Evolutionary conservation across 208 protist genomes (phyloP), one percentile per base, ranked within the genome.

Genomic region (Acanthamoeba triangularis): DNA sequence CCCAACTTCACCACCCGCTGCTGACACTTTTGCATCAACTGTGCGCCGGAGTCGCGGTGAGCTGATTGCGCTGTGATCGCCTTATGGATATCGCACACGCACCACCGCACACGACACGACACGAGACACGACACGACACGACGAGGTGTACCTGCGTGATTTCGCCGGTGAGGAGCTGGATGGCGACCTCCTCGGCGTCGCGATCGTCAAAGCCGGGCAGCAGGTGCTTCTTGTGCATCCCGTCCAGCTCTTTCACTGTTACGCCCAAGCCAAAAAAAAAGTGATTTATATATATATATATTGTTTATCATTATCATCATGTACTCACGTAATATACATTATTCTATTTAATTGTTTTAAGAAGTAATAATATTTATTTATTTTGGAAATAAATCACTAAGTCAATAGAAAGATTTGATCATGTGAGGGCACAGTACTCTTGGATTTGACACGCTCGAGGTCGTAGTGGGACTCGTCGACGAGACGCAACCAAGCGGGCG

Each of bases 171-270:
- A 54, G 56, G 44, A 90, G 44, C 52, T 93, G 35, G 56, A 96
- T 96, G 37, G 30, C 35, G 13, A 47, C 30, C 52, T 95, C 95
- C 67, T 63, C 67, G 41, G 95, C 95, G 18, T 94, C 95, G n/a
- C 90, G 92, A 33, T 95, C 93, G n/a, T 78, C 93, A 59, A 96
- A 96, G 7, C 88, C 84, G 5, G 93, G 93, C 76, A 90, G 44
- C 52, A 96, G 85, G 14, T 96, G 94, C 93, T 96, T 74, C 61
- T 90, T 82, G n/a, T 96, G 94, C 93, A 96, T 52, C 3, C 8
- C 54, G 11, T 95, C 47, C 52, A 96, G 90, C 44, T 69, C 88
- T 47, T 78, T 78, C n/a, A 90, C 82, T 90, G 82, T 56, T 59
- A 23, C n/a, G 5, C 14, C n/a, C 33, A 33, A 76, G 0, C 0